Conservation (phyloP, 2,329 filamentous ascomycete species). For the Ascomycota sp. region DNA sequence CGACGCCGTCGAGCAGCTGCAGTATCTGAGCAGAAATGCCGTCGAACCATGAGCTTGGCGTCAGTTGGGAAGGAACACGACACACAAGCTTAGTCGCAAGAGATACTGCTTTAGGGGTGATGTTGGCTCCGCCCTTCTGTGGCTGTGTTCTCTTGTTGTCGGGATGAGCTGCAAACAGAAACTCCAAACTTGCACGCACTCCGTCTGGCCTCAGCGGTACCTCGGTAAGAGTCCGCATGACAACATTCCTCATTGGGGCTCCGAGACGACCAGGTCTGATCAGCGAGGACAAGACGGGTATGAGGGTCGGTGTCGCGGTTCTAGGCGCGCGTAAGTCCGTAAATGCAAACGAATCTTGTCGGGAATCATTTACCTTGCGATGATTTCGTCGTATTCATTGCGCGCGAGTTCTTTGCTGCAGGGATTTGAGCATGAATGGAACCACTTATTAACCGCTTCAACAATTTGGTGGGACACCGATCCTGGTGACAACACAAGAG, state of each 20-base stretch:
- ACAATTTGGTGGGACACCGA: conserved; percentile 13
- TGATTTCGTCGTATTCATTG: conserved; percentile 21
- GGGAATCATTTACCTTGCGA: conserved; percentile 18
- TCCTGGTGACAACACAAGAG: no score
- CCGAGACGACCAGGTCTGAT: conserved; percentile 38
- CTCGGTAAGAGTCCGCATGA: conserved; percentile 34
- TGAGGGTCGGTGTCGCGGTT: conserved; percentile 24
- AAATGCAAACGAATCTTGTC: neutral
- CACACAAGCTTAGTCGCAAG: conserved; percentile 40
- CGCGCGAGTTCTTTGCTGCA: conserved; percentile 13
- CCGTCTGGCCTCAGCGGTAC: conserved; percentile 40
- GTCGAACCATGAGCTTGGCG: conserved; percentile 34
- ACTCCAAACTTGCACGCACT: conserved; percentile 45
- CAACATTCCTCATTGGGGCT: conserved; percentile 32
- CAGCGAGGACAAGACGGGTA: conserved; percentile 38
- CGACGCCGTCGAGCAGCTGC: conserved; percentile 33
- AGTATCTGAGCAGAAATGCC: conserved; percentile 38
- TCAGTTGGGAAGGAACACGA: conserved; percentile 30
- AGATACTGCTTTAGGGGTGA: conserved; percentile 45
- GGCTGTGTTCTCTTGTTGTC: conserved; percentile 20
- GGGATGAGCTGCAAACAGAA: conserved; percentile 46
- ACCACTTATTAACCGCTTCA: conserved; percentile 24
- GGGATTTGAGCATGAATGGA: conserved; percentile 18
- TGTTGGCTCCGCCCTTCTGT: conserved; percentile 35
- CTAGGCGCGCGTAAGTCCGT: conserved; percentile 5